Conservation (phyloP, 768 basidiomycete species). For the Tricholoma bakamatsutake region DNA sequence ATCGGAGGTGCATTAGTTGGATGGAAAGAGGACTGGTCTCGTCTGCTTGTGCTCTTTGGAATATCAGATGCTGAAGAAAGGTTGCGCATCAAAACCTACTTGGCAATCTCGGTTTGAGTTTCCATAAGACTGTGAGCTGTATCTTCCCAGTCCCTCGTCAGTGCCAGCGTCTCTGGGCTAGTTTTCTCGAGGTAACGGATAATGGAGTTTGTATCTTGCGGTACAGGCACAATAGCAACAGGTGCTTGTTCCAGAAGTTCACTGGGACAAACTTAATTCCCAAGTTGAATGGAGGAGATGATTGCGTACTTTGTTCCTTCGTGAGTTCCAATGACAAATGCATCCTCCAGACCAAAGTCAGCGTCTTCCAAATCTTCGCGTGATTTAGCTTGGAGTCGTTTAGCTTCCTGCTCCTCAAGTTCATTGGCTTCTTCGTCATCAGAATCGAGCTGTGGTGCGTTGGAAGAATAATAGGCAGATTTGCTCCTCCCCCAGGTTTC, state of each 20-base stretch:
- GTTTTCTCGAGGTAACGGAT: slow-evolving; percentile 69
- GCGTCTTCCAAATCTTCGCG: slow-evolving; percentile 66
- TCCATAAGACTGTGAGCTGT: slow-evolving; percentile 48
- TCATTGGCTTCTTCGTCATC: slow-evolving; percentile 88
- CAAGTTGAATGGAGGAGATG: neutral
- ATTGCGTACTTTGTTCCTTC: slow-evolving; percentile 29
- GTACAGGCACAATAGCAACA: slow-evolving; percentile 30
- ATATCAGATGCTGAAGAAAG: neutral
- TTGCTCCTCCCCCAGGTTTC: slow-evolving; percentile 83
- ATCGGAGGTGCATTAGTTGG: slow-evolving; percentile 79
- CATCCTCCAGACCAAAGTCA: slow-evolving; percentile 80
- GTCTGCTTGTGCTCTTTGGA: slow-evolving; percentile 40
- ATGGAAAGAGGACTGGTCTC: slow-evolving; percentile 48
- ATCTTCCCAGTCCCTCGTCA: slow-evolving; percentile 83
- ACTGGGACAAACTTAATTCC: slow-evolving; percentile 18
- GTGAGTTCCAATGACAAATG: slow-evolving; percentile 31
- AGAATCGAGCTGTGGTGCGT: slow-evolving; percentile 72
- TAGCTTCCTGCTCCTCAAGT: slow-evolving; percentile 85
- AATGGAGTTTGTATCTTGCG: slow-evolving; percentile 53
- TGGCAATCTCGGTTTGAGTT: slow-evolving; percentile 45
- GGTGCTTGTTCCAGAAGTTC: slow-evolving; percentile 32
- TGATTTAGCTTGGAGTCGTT: slow-evolving; percentile 68
- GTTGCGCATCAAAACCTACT: slow-evolving; percentile 32
- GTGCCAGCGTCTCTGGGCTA: slow-evolving; percentile 71
- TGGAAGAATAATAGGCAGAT: slow-evolving; percentile 82